Base-by-base conservation (phyloP, 2,329 filamentous ascomycete species). In the Aspergillus flavus region DNA sequence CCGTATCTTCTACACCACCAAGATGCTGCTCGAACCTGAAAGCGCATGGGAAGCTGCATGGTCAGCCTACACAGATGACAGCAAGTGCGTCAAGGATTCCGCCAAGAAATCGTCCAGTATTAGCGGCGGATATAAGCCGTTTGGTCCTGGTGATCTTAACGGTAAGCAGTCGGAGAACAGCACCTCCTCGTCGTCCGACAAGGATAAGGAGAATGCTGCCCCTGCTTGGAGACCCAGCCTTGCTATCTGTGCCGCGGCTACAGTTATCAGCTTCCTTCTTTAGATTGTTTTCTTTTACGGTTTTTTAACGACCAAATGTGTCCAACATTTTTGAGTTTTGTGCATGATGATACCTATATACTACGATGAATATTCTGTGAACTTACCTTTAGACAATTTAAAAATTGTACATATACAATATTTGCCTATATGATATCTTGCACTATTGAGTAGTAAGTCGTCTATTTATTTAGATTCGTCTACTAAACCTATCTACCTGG, bases 1-100 rank as follows among this genome's bases (percentile, higher is more conserved):
- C 66, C 79, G 86, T 4, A 72, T 89, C 14, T 89, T 81, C 71
- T 88, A 84, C 64, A 86, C 86, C 3, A 74, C 79, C 16, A 71
- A 76, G 4, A 87, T 85, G 76, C 72, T 85, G n/a, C 75, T 78
- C 4, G 81, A 87, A 61, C 80, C 84, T 1, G 77, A 77, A 0
- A 74, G 73, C 19, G 68, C 86, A 48, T 89, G 87, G 87, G 75
- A 75, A 34, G 76, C 74, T 5, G 78, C 78, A 12, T 63, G 61
- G 57, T 32, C 32, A 6, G 61, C 63, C n/a, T 60, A 58, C 30
- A 50, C 36, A 21, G 58, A 63, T 16, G 39, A 48, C 34, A 56
- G 43, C 43, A 63, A 58, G 39, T 65, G 63, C 46, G 56, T 68
- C n/a, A 58, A 58, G 32, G 64, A 57, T 6, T 66, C 65, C 9